A percentile compares a stretch with the other conserved stretches of the same genome.
Conservation (phyloP, 805 yeast genomes). For the Ogataea pignaliae region DNA sequence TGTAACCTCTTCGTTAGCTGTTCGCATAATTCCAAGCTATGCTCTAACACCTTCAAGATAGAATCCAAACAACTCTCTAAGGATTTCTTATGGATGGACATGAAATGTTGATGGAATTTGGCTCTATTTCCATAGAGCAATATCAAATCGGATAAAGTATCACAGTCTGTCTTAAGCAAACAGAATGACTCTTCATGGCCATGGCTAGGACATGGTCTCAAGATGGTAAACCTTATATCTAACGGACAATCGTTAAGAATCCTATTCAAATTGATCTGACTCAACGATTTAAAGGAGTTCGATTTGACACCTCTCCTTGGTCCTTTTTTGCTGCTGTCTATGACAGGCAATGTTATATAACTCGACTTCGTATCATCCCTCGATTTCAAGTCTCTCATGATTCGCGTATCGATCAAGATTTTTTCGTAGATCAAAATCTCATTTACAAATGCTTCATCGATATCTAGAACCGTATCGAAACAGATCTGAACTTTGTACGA, state of each 20-base stretch:
- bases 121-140: constrained; percentile 46
- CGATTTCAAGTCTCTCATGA: constrained; percentile 16
- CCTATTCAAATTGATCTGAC: constrained; percentile 16
- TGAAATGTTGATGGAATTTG: constrained; percentile 48
- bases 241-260: constrained; percentile 26
- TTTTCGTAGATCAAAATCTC: constrained; percentile 36
- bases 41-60: constrained; percentile 34
- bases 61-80: constrained; percentile 37
- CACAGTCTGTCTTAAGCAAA: constrained; percentile 29
- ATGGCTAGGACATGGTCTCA: constrained; percentile 23
- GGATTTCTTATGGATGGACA: constrained; percentile 33
- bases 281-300: constrained; percentile 15
- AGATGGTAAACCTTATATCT: constrained; percentile 27
- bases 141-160: constrained; percentile 41
- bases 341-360: constrained; percentile 26
- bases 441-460: constrained; percentile 38
- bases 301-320: constrained; percentile 9
- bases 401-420: constrained; percentile 27
- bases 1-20: constrained; percentile 30
- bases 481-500: constrained; percentile 44
- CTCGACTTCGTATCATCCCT: constrained; percentile 21
- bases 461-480: constrained; percentile 34
- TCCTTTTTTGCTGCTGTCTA: constrained; percentile 19
- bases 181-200: constrained; percentile 23
- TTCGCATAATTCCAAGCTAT: constrained; percentile 31